phyloP scores from a whole-genome alignment of 345 rosid genomes.

The Microcos paniculata region DNA sequence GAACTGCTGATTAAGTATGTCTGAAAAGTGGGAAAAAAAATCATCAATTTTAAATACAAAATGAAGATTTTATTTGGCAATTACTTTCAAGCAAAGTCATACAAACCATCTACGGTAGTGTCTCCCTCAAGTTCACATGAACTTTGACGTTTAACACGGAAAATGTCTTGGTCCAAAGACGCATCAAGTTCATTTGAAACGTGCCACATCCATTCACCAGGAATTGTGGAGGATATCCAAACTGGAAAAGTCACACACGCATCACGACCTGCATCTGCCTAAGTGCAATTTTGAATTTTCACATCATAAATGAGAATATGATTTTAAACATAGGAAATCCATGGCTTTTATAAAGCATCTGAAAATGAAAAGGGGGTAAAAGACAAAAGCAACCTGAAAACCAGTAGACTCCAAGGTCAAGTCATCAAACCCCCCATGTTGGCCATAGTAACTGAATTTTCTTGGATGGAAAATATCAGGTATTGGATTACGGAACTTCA shows the following conservation, averaged over 20 bases:
- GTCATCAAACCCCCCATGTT: constrained; percentile 31
- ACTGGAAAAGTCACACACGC: constrained; percentile 43
- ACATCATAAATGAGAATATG: constrained; percentile 15
- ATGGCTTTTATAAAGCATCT: background rate
- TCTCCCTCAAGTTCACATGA: constrained; percentile 96
- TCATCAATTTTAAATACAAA: constrained; percentile 16
- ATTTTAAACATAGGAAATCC: background rate
- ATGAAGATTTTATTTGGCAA: constrained; percentile 2
- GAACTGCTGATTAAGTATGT: constrained; percentile 71
- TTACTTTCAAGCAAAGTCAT: background rate
- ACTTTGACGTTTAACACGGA: constrained; percentile 59
- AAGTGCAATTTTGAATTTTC: constrained; percentile 36
- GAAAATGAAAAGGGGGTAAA: background rate
- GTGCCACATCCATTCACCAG: constrained; percentile 78
- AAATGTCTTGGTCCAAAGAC: constrained; percentile 37
- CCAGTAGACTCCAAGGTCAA: constrained; percentile 34
- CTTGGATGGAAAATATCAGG: constrained; percentile 51
- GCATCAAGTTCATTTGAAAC: constrained; percentile 42
- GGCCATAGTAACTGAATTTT: constrained; percentile 30
- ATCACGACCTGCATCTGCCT: constrained; percentile 58
- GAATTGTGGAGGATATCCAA: constrained; percentile 76
- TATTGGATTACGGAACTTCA: constrained; percentile 83
- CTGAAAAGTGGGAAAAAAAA: constrained; percentile 40
- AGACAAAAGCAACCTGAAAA: constrained; percentile 39
- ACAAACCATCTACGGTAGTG: constrained; percentile 66